These are phyloP conservation scores for Raffaelea ambrosiae DNA, from an alignment of 2,329 filamentous ascomycete species.

Conservation along the genomic window DNA sequence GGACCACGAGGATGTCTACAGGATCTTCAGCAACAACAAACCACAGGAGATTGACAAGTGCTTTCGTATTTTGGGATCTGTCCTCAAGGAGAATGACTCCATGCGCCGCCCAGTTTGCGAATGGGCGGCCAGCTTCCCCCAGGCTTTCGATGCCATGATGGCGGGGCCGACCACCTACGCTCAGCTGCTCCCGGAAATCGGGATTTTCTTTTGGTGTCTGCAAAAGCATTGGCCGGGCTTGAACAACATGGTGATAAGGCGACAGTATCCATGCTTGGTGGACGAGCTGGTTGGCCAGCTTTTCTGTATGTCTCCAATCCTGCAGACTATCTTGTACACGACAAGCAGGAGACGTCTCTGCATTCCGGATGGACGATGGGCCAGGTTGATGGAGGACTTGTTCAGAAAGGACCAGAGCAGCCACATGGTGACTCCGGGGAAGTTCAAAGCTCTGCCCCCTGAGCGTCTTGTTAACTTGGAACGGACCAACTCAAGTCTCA, in stretches of 20 bases:
- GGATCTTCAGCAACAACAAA: constrained; percentile 21
- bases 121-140: constrained; percentile 30
- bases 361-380: constrained; percentile 12
- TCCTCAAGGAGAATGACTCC: constrained; percentile 29
- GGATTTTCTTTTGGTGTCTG: constrained; percentile 35
- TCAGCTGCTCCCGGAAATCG: constrained; percentile 24
- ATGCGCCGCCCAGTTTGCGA: constrained; percentile 18
- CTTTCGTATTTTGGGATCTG: constrained; percentile 23
- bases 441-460: too few relatives aligned
- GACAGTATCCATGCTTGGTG: constrained; percentile 22
- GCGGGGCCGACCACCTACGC: constrained; percentile 12
- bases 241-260: constrained; percentile 9
- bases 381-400: constrained; percentile 12
- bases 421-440: background rate
- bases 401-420: constrained; percentile 16
- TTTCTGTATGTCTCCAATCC: constrained; percentile 18
- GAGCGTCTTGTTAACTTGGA: too few relatives aligned
- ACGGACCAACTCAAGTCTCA: too few relatives aligned
- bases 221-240: constrained; percentile 29
- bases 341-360: constrained; percentile 17
- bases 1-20: constrained; percentile 25
- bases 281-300: constrained; percentile 23
- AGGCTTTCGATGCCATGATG: constrained; percentile 9
- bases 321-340: constrained; percentile 23
- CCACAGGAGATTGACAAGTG: constrained; percentile 19